These are phyloP conservation scores for Toxicodendron radicans DNA, from an alignment of 345 rosid species.

Conservation along the genomic window DNA sequence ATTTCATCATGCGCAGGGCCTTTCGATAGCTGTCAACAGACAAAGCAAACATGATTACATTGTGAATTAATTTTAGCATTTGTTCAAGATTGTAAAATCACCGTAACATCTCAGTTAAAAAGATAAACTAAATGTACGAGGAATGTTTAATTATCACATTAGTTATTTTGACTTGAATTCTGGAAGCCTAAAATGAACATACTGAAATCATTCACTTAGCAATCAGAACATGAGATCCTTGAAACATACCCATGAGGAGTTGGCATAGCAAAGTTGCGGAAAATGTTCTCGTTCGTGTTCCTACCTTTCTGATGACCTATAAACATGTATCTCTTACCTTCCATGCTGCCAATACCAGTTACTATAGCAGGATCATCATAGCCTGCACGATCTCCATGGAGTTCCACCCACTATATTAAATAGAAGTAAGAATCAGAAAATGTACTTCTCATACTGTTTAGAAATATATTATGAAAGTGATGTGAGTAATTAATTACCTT, in stretches of 20 bases:
- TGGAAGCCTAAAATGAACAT: not conserved
- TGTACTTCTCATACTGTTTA: not conserved
- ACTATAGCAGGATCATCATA: conserved; percentile 17
- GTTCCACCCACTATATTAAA: conserved; percentile 17
- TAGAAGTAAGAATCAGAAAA: not conserved
- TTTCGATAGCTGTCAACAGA: conserved; percentile 30
- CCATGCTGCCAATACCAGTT: conserved; percentile 20
- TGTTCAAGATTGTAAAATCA: not conserved
- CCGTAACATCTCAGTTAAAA: not conserved
- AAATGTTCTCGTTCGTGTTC: conserved; percentile 21
- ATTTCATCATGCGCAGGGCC: conserved; percentile 35
- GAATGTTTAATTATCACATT: not conserved
- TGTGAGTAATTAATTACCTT: conserved; percentile 2
- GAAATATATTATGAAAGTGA: not conserved
- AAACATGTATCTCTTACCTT: conserved; percentile 18
- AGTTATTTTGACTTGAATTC: not conserved
- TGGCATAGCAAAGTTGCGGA: conserved; percentile 22
- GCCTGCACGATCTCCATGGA: conserved; percentile 23
- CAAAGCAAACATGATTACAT: not conserved
- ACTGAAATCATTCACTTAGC: not conserved
- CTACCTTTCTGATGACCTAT: conserved; percentile 23
- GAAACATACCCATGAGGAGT: conserved; percentile 23
- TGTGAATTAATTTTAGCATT: not conserved
- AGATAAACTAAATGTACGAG: not conserved
- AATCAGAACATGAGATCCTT: not conserved